Base-by-base conservation (phyloP, 1,139 yeast genomes). In the Candida tropicalis region DNA sequence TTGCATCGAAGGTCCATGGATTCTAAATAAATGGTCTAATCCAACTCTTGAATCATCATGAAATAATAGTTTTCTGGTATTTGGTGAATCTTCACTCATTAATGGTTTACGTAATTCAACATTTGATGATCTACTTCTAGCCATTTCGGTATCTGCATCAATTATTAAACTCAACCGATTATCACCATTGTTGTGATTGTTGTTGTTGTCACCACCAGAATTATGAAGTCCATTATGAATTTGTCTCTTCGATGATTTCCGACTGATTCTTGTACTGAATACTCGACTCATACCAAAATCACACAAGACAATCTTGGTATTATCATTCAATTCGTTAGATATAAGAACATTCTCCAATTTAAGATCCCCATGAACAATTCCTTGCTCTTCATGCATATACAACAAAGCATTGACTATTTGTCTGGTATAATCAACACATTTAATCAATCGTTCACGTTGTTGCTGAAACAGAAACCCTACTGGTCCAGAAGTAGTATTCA, bases 291-390 rank as follows among this genome's bases (percentile, higher is more conserved):
- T 88, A 4, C 98, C 98, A 67, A 90, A 90, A 65, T 90, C 98
- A 65, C 97, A 88, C 7, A 90, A 59, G 18, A 80, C 59, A 57
- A 82, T 67, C 26, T 62, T 61, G 10, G 28, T 42, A 48, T 58
- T 54, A 12, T 57, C 52, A 10, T 61, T 58, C 24, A 55, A 57
- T 23, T 44, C 54, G 9, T 41, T 50, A 42, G 81, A 82, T 26
- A 88, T 65, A 42, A 91, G 66, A 46, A 95, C 87, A 58, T 91
- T 91, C 56, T 91, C 98, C 40, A 90, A 70, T 62, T 91, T 91
- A 35, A 91, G 68, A 63, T 91, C 98, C 2, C 97, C 95, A 59
- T 91, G 98, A 7, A 86, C 91, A 26, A 88, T 75, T 4, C 84
- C 84, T 46, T 73, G 69, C 10, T 75, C 75, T 26, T 63, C 62